Percentiles rank a stretch among this genome's conserved stretches.
phyloP scores from a whole-genome alignment of 805 yeast species.

The Brettanomyces custersianus region DNA sequence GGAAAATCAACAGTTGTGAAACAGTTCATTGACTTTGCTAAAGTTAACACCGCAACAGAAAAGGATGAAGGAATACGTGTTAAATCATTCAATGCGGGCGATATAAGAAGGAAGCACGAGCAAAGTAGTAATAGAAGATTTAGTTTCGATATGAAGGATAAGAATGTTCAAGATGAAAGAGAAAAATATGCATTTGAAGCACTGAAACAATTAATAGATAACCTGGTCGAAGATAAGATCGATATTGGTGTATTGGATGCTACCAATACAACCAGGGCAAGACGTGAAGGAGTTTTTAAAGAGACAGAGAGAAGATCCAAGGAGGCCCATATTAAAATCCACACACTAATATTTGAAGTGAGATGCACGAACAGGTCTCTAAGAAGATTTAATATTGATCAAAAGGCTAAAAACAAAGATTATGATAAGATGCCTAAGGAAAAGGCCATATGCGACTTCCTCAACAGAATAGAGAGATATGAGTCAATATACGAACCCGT shows the following conservation, averaged over 20 bases:
- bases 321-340: conserved; percentile 29
- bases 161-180: conserved; percentile 45
- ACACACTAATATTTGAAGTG: conserved; percentile 50
- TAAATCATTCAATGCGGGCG: conserved; percentile 42
- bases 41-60: conserved; percentile 6
- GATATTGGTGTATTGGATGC: conserved; percentile 88
- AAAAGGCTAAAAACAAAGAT: conserved; percentile 55
- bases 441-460: conserved; percentile 49
- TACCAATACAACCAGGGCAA: conserved; percentile 44
- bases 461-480: conserved; percentile 46
- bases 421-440: conserved; percentile 44
- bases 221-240: conserved; percentile 67
- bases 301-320: conserved; percentile 46
- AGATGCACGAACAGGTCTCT: conserved; percentile 45
- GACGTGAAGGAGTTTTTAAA: conserved; percentile 48
- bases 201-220: conserved; percentile 64
- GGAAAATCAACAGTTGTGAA: conserved; percentile 59
- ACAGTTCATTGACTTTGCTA: conserved; percentile 19
- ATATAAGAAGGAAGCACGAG: conserved; percentile 34
- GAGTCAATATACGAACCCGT: conserved; percentile 30
- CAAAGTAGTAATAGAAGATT: conserved; percentile 13
- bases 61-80: conserved; percentile 12
- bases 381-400: conserved; percentile 51
- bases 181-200: conserved; percentile 96
- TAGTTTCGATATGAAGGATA: conserved; percentile 19